Evolutionary conservation across 352 stramenopile species (phyloP).

Genomic region (Phytophthora pinifolia): DNA sequence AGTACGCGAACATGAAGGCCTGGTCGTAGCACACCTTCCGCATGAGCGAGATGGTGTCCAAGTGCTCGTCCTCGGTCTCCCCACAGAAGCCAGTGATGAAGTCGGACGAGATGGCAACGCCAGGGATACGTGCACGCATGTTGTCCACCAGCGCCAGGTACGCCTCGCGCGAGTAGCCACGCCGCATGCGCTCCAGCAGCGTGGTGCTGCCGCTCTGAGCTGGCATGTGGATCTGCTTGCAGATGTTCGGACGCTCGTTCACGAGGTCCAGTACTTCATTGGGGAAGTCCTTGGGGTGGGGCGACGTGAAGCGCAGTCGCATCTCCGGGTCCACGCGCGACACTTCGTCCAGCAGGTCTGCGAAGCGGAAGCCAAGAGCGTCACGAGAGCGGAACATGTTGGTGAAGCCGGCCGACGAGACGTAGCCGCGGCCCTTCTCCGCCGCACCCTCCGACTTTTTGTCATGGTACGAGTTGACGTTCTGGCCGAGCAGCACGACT

Average conservation of each 20-base stretch:
- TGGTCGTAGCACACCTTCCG: conserved; percentile 93
- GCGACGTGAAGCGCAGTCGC: conserved; percentile 98
- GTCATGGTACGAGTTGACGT: conserved; percentile 99
- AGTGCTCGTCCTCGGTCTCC: conserved; percentile 98
- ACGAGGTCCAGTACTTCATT: conserved; percentile 91
- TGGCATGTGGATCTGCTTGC: conserved; percentile 98
- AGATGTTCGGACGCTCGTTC: conserved; percentile 94
- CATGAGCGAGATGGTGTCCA: conserved; percentile 91
- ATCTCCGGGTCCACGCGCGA: conserved; percentile 94
- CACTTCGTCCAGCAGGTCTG: conserved; percentile 95
- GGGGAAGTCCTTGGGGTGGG: conserved; percentile 99
- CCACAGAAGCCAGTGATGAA: conserved; percentile 99
- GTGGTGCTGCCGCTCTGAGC: conserved; percentile 95
- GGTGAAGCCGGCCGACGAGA: conserved; percentile 91
- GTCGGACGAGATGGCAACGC: conserved; percentile 92
- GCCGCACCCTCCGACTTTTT: conserved; percentile 69
- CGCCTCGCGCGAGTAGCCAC: conserved; percentile 96
- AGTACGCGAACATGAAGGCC: conserved; percentile 99
- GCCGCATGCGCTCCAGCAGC: conserved; percentile 92
- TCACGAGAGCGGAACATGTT: conserved; percentile 94
- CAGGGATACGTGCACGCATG: conserved; percentile 84
- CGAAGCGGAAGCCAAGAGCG: conserved; percentile 94
- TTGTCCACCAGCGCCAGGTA: conserved; percentile 96
- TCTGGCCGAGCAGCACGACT: conserved; percentile 98
- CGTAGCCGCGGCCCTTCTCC: conserved; percentile 73